Evolutionary conservation across 208 protist genomes (phyloP).

Genomic region (Trichomonas gallinae): DNA sequence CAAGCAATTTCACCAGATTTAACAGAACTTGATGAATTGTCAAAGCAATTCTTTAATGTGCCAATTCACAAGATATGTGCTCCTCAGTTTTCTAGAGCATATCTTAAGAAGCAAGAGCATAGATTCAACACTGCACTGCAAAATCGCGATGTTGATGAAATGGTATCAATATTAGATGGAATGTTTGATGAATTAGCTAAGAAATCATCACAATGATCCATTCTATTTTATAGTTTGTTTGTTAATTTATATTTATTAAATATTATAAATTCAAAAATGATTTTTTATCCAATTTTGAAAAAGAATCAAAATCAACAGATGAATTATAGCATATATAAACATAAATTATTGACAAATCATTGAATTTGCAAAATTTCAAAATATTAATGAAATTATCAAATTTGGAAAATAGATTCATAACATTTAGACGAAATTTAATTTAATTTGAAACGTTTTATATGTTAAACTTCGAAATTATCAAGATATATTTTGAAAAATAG

Average conservation of each 20-base stretch:
- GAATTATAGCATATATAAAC: no score
- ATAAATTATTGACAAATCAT: no score
- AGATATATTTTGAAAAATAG: background rate
- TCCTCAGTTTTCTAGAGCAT: background rate
- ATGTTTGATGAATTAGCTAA: background rate
- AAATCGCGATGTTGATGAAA: constrained; percentile 1
- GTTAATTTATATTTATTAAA: background rate
- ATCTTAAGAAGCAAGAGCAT: background rate
- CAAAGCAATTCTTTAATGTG: background rate
- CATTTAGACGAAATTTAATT: no score
- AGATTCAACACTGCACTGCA: background rate
- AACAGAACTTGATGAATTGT: background rate
- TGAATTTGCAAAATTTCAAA: no score
- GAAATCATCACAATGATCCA: background rate
- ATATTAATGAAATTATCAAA: no score
- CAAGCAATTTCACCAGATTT: background rate
- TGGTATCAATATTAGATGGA: background rate
- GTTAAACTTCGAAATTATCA: background rate
- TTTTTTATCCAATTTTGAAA: background rate
- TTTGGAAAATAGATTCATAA: no score
- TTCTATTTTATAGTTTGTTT: background rate
- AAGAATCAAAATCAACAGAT: background rate
- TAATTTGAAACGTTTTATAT: background rate
- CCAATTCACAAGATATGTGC: background rate
- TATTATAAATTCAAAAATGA: background rate